A percentile compares a stretch with the other conserved stretches of the same genome.
These are phyloP conservation scores for Geopyxis carbonaria DNA, from an alignment of 495 filamentous ascomycete genomes.

Conservation along the genomic window DNA sequence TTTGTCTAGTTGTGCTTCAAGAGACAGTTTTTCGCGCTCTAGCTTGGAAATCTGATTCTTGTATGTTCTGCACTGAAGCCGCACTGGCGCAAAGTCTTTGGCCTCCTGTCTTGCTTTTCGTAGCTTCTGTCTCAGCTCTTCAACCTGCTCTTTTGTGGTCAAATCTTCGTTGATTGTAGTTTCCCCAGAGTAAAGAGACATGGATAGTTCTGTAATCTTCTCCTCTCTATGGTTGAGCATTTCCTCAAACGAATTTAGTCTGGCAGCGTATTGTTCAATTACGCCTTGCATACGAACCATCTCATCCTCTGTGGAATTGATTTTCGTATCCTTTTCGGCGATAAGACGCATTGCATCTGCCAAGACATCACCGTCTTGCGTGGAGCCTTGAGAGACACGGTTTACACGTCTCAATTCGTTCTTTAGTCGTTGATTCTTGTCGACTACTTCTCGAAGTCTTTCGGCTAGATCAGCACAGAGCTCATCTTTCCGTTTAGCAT, in stretches of 20 bases:
- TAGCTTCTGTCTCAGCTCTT: slow-evolving; percentile 32
- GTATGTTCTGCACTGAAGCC: slow-evolving; percentile 31
- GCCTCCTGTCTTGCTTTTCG: slow-evolving; percentile 33
- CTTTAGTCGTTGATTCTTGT: slow-evolving; percentile 40
- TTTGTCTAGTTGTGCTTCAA: slow-evolving; percentile 28
- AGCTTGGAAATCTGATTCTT: slow-evolving; percentile 32
- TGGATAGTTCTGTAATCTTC: slow-evolving; percentile 25
- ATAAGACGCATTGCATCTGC: slow-evolving; percentile 38
- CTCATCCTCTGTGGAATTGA: slow-evolving; percentile 34
- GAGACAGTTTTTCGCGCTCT: slow-evolving; percentile 34
- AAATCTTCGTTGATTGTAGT: slow-evolving; percentile 27
- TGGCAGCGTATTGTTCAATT: slow-evolving; percentile 35
- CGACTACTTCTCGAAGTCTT: slow-evolving; percentile 48
- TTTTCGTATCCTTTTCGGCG: slow-evolving; percentile 40
- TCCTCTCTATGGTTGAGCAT: slow-evolving; percentile 17
- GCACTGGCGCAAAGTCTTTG: slow-evolving; percentile 33
- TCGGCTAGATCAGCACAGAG: slow-evolving; percentile 56
- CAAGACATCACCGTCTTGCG: slow-evolving; percentile 12
- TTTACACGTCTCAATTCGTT: slow-evolving; percentile 25
- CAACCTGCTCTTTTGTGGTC: slow-evolving; percentile 31
- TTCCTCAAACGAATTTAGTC: slow-evolving; percentile 21
- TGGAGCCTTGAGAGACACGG: slow-evolving; percentile 8
- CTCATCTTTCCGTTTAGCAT: slow-evolving; percentile 74
- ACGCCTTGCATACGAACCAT: slow-evolving; percentile 42
- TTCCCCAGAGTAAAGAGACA: slow-evolving; percentile 16